Base-by-base conservation (phyloP, 352 stramenopile species). In the Phytophthora pluvialis region DNA sequence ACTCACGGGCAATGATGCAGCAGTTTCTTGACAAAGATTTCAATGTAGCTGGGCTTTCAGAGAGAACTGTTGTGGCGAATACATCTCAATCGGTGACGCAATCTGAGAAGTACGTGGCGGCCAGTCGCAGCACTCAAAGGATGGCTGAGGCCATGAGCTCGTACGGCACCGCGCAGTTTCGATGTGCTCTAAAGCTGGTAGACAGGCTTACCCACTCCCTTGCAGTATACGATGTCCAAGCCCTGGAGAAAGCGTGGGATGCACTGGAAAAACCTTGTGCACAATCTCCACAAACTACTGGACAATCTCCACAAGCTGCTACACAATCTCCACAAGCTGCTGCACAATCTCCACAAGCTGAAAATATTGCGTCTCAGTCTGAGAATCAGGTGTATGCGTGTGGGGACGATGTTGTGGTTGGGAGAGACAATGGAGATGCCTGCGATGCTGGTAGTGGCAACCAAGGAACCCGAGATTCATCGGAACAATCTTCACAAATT, bases 1-100 rank as follows among this genome's bases (percentile, higher is more conserved):
- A 62, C 12, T 62, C 33, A 1, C 21, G 5, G 9, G 7, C 31
- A 11, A 62, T 62, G 54, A 4, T 62, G 29, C 6, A 54, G 2
- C 18, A 47, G 0, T 62, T 62, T 31, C 5, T 52, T 0, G 0
- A 21, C 2, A 36, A 36, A 9, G 42, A 52, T 5, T 47, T 25
- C 4, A 9, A 62, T 2, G 28, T 39, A 1, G 10, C 16, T 25
- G 54, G 54, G 5, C 43, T 16, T n/a, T 40, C 35, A 18, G 35
- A 18, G 12, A 40, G 35, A 18, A 40, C 13, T 16, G 3, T 35
- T 35, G 31, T 12, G 31, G 10, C 7, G 3, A 35, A 35, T 7
- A 35, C 31, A 35, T 12, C 10, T 35, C 31, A 6, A 7, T 11
- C 31, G 31, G 10, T 12, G 2, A 7, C 7, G 10, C 35, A 40